phyloP scores from a whole-genome alignment of 768 basidiomycete genomes.

The Lactifluus volemus region DNA sequence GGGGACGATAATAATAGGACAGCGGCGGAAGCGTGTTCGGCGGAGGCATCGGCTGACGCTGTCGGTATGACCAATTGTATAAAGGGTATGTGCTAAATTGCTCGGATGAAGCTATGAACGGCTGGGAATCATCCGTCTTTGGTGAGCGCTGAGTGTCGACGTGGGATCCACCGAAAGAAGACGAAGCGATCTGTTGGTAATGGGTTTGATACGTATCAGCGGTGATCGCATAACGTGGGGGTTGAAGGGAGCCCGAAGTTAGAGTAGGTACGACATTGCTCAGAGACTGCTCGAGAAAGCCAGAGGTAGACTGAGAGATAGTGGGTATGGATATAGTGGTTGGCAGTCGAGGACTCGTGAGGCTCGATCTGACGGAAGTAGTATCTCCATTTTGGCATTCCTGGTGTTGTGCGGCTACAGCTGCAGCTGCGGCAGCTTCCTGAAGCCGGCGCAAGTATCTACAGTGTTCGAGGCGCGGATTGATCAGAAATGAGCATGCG shows the following conservation, averaged over 20 bases:
- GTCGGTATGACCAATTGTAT: conserved; percentile 65
- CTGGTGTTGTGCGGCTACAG: conserved; percentile 35
- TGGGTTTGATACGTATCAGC: conserved; percentile 59
- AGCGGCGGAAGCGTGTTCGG: conserved; percentile 48
- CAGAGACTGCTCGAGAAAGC: conserved; percentile 46
- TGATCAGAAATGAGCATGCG: neutral
- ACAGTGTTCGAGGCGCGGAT: conserved; percentile 10
- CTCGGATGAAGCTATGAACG: conserved; percentile 36
- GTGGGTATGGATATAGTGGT: conserved; percentile 3
- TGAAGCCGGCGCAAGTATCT: conserved; percentile 77
- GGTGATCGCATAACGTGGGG: conserved; percentile 63
- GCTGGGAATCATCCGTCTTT: conserved; percentile 37
- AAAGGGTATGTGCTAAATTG: conserved; percentile 55
- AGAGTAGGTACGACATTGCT: conserved; percentile 27
- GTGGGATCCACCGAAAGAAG: conserved; percentile 34
- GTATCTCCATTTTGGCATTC: conserved; percentile 28
- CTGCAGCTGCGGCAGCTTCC: conserved; percentile 55
- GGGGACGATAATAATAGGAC: conserved; percentile 64
- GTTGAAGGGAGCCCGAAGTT: conserved; percentile 42
- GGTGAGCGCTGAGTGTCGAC: conserved; percentile 30
- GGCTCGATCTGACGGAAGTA: conserved; percentile 6
- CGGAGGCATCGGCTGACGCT: conserved; percentile 42
- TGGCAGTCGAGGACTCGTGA: conserved; percentile 11
- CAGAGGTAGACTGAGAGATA: conserved; percentile 25
- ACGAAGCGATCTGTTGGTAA: conserved; percentile 34